These are phyloP conservation scores for Leccinum olivaceopallidum DNA, from an alignment of 768 basidiomycete species.

Conservation along the genomic window DNA sequence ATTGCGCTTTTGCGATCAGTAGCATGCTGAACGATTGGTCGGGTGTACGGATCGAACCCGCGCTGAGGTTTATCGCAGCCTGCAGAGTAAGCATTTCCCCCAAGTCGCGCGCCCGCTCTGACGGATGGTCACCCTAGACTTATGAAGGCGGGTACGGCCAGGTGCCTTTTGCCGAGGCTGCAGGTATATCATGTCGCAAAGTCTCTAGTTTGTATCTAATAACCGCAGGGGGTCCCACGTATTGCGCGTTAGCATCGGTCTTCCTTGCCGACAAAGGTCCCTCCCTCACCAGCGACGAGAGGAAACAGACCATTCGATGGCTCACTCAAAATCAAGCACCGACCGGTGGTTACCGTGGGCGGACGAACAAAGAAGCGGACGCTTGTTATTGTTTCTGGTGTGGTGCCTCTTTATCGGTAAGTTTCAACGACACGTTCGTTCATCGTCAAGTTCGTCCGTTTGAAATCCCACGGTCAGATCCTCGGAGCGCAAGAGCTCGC, in stretches of 20 bases:
- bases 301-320: constrained; percentile 69
- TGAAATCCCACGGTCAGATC: constrained; percentile 48
- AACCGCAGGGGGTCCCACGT: constrained; percentile 83
- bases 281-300: constrained; percentile 39
- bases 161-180: constrained; percentile 76
- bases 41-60: constrained; percentile 59
- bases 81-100: constrained; percentile 60
- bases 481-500: constrained; percentile 61
- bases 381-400: constrained; percentile 99
- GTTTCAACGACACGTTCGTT: constrained; percentile 19
- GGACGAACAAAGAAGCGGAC: constrained; percentile 85
- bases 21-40: constrained; percentile 81
- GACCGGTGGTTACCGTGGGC: constrained; percentile 82
- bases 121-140: constrained; percentile 48
- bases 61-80: constrained; percentile 60
- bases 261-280: constrained; percentile 42
- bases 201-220: neutral
- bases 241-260: constrained; percentile 83
- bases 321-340: constrained; percentile 63
- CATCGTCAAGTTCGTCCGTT: neutral
- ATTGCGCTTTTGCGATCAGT: constrained; percentile 85
- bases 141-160: constrained; percentile 95
- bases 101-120: neutral
- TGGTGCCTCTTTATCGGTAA: constrained; percentile 74
- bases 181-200: constrained; percentile 53